These are phyloP conservation scores for Jamesozyma rosinii DNA, from an alignment of 805 yeast genomes.

Conservation along the genomic window DNA sequence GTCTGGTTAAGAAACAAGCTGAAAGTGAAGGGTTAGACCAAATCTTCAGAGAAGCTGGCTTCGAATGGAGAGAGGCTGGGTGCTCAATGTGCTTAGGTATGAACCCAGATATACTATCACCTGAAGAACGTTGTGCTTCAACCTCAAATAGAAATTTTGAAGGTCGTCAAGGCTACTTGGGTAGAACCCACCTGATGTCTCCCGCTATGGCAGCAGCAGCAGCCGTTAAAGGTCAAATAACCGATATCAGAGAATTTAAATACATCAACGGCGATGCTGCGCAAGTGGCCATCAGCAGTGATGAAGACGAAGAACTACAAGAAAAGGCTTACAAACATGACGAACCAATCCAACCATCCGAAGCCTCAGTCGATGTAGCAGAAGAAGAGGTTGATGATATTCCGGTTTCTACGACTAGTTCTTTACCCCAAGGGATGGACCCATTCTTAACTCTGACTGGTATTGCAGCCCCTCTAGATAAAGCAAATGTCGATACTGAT, in stretches of 20 bases:
- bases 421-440: slow-evolving; percentile 49
- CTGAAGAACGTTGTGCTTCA: slow-evolving; percentile 96
- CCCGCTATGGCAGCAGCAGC: slow-evolving; percentile 99
- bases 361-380: slow-evolving; percentile 38
- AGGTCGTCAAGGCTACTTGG: slow-evolving; percentile 96
- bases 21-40: slow-evolving; percentile 91
- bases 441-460: slow-evolving; percentile 70
- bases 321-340: slow-evolving; percentile 64
- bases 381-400: slow-evolving; percentile 56
- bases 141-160: slow-evolving; percentile 98
- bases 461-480: slow-evolving; percentile 86
- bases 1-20: slow-evolving; percentile 86
- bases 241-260: slow-evolving; percentile 78
- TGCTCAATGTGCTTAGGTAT: slow-evolving; percentile 99
- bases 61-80: slow-evolving; percentile 99
- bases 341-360: slow-evolving; percentile 47
- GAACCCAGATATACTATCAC: slow-evolving; percentile 95
- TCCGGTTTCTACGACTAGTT: slow-evolving; percentile 50
- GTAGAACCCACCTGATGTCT: slow-evolving; percentile 95
- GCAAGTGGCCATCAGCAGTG: slow-evolving; percentile 38
- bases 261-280: slow-evolving; percentile 55
- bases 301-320: slow-evolving; percentile 41
- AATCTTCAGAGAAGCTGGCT: slow-evolving; percentile 84
- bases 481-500: slow-evolving; percentile 95
- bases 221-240: slow-evolving; percentile 80